Percentiles rank a stretch among this genome's conserved stretches.
Evolutionary conservation across 768 basidiomycete species (phyloP).

Genomic region (Phlebiopsis gigantea): DNA sequence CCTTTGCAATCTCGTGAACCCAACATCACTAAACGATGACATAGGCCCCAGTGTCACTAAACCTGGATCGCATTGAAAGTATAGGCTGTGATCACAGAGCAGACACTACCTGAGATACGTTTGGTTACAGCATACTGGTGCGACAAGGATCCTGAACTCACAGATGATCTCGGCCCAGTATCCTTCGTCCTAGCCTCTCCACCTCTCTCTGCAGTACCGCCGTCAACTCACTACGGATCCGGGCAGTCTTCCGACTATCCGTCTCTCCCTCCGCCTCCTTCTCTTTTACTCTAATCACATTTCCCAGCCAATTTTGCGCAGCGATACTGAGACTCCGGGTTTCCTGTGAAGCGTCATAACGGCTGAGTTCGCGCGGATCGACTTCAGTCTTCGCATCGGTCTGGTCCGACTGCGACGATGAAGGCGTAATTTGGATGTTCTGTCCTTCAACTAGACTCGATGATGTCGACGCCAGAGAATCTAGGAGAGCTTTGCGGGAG

Average conservation of each 20-base stretch:
- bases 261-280: background rate
- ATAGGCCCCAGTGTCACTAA: too few relatives aligned
- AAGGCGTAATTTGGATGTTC: background rate
- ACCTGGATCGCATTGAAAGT: too few relatives aligned
- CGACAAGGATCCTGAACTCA: too few relatives aligned
- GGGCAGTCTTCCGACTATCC: conserved; percentile 7
- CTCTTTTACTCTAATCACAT: background rate
- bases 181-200: conserved; percentile 22
- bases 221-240: conserved; percentile 26
- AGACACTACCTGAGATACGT: too few relatives aligned
- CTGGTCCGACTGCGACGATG: conserved; percentile 1
- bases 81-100: too few relatives aligned
- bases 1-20: too few relatives aligned
- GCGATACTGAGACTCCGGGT: conserved; percentile 2
- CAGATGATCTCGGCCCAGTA: background rate
- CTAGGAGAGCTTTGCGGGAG: conserved; percentile 32
- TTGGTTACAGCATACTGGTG: too few relatives aligned
- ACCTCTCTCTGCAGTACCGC: conserved; percentile 26
- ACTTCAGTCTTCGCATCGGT: background rate
- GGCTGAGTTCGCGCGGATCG: background rate
- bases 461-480: conserved; percentile 13
- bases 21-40: too few relatives aligned
- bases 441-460: background rate
- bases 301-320: conserved; percentile 13
- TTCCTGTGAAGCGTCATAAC: conserved; percentile 8